Evolutionary conservation across 352 stramenopile genomes (phyloP).

Genomic region (Phytophthora tentaculata): DNA sequence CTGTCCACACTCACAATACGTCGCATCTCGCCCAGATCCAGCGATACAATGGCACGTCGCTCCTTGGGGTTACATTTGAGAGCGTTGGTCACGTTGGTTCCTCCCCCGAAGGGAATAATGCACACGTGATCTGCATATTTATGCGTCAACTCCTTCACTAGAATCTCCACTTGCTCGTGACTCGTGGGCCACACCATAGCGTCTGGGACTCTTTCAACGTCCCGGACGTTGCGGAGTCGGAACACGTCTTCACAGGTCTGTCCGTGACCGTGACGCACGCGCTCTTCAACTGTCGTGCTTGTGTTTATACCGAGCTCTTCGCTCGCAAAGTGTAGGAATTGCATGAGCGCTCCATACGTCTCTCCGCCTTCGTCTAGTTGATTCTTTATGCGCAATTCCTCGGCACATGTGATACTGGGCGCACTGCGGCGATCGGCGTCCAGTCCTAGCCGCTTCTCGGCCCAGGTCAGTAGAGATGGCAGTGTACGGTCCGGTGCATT

Average conservation of each 20-base stretch:
- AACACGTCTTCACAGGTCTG: constrained; percentile 83
- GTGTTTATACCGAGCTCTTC: constrained; percentile 37
- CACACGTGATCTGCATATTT: constrained; percentile 69
- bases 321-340: constrained; percentile 41
- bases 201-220: constrained; percentile 85
- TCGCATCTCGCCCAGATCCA: constrained; percentile 94
- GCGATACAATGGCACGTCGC: constrained; percentile 90
- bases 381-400: constrained; percentile 46
- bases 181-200: constrained; percentile 89
- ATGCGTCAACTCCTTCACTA: constrained; percentile 81
- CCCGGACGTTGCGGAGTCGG: constrained; percentile 46
- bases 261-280: constrained; percentile 69
- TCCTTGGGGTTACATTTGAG: constrained; percentile 71
- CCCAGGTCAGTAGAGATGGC: constrained; percentile 61
- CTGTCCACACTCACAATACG: constrained; percentile 70
- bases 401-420: constrained; percentile 36
- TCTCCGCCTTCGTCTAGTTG: constrained; percentile 18
- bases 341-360: constrained; percentile 24
- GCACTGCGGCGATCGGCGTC: constrained; percentile 45
- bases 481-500: constrained; percentile 51
- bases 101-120: constrained; percentile 95
- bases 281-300: constrained; percentile 53
- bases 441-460: constrained; percentile 60
- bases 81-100: constrained; percentile 90
- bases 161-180: constrained; percentile 79